Base-by-base conservation (phyloP, 2,329 filamentous ascomycete genomes). In the Pseudogymnoascus sp. region DNA sequence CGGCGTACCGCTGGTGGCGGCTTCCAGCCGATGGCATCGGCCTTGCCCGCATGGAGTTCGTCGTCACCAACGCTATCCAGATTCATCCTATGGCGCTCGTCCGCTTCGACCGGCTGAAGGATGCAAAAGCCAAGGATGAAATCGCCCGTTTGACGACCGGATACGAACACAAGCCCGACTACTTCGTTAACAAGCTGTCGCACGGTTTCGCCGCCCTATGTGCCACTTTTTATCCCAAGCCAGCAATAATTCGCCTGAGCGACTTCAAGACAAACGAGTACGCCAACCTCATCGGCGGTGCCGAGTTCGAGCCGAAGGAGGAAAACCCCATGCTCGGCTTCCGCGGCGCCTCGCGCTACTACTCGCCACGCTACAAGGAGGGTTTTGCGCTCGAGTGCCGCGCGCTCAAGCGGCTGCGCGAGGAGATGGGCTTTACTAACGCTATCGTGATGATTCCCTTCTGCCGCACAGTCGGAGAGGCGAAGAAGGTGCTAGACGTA, bases 271-370 rank as follows among this genome's bases (percentile, higher is more conserved):
- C 74, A 2, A 77, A 76, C 62, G 75, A 30, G 28, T 30, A 30
- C 28, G 28, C 28, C 76, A 62, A 69, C 23, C 75, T 77, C 25
- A 71, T 77, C 45, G 75, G 75, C 11, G 75, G 75, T 19, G 67
- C 69, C 2, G 71, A 76, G 61, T 76, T 77, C 62, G 75, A 77
- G 65, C 72, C 72, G 1, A 65, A 69, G 19, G 75, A 76, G 60
- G 73, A 76, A 25, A 77, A 76, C 42, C 75, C 75, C 1, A 77
- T 77, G 75, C 64, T 77, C 6, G 75, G 75, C 7, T 70, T 30
- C 7, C 28, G 28, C 28, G 28, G 28, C 7, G 28, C 28, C 28
- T 30, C 28, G 28, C 28, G 28, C 7, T 30, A 30, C 28, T 30
- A 30, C 7, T 30, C 28, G 28, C 28, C 28, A 8, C 28, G 28